A percentile compares a stretch with the other conserved stretches of the same genome.
phyloP scores from a whole-genome alignment of 148 eudicot genomes.

The Cornus kousa region DNA sequence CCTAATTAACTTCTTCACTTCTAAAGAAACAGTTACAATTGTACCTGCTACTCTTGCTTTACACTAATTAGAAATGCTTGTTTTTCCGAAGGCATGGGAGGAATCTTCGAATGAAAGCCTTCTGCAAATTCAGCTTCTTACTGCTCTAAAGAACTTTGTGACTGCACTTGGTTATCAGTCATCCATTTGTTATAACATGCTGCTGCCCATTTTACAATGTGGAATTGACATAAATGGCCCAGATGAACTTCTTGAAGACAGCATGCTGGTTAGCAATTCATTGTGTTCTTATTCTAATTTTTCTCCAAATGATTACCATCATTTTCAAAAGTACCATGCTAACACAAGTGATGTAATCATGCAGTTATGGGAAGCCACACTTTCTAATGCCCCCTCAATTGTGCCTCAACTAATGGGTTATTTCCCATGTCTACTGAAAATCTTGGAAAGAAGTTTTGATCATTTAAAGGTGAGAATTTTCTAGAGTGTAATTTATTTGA shows the following conservation, averaged over 20 bases:
- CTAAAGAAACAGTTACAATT: background rate
- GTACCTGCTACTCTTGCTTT: background rate
- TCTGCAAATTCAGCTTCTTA: conserved; percentile 94
- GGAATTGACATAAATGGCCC: conserved; percentile 78
- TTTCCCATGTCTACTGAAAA: conserved; percentile 75
- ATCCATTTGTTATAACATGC: conserved; percentile 70
- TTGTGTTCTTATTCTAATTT: background rate
- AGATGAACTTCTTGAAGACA: conserved; percentile 96
- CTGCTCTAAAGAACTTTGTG: conserved; percentile 86
- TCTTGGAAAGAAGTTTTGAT: conserved; percentile 90
- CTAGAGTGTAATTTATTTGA: background rate
- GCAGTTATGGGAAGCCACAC: conserved; percentile 98
- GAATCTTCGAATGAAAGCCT: conserved; percentile 92
- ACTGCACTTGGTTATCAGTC: conserved; percentile 87
- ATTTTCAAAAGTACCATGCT: background rate
- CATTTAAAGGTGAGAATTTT: conserved; percentile 71
- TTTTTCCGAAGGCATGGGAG: conserved; percentile 76
- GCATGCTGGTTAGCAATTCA: conserved; percentile 67
- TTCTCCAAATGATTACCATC: background rate
- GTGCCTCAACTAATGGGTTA: conserved; percentile 68
- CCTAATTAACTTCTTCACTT: background rate
- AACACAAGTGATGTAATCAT: conserved; percentile 15
- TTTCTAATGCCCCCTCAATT: conserved; percentile 88
- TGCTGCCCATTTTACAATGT: conserved; percentile 75
- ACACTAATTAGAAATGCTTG: conserved; percentile 2